Percentiles rank a stretch among this genome's conserved stretches.
Evolutionary conservation across 2,329 filamentous ascomycete species (phyloP).

Genomic region (Botryotinia globosa): DNA sequence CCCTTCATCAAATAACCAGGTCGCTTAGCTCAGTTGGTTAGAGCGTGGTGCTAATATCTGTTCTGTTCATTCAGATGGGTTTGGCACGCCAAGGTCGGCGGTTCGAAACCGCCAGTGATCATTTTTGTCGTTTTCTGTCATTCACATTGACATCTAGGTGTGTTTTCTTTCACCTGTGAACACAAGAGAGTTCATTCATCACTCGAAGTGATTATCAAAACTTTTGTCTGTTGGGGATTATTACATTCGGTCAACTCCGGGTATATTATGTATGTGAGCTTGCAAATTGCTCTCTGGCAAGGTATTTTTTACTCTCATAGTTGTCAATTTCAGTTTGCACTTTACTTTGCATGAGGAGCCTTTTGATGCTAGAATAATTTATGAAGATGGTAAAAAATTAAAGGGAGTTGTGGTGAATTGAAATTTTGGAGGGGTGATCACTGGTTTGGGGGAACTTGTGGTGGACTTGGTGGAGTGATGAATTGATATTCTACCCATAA

Average conservation of each 20-base stretch:
- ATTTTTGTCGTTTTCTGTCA: background rate
- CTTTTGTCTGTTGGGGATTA: background rate
- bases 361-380: too few relatives aligned
- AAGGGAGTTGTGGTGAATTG: background rate
- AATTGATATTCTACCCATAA: too few relatives aligned
- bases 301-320: accelerated
- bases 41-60: constrained; percentile 10
- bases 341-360: background rate
- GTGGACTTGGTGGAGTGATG: too few relatives aligned
- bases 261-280: background rate
- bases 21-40: constrained; percentile 15
- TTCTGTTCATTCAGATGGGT: background rate
- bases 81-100: background rate
- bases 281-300: background rate
- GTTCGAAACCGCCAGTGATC: constrained; percentile 3
- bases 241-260: background rate
- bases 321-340: background rate
- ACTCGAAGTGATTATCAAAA: background rate
- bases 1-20: background rate
- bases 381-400: background rate
- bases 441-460: background rate
- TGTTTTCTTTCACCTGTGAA: background rate
- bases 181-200: background rate
- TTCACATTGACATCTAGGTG: too few relatives aligned
- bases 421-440: background rate